Evolutionary conservation across 2,329 filamentous ascomycete species (phyloP).

Genomic region (Zasmidium citrigriseum): DNA sequence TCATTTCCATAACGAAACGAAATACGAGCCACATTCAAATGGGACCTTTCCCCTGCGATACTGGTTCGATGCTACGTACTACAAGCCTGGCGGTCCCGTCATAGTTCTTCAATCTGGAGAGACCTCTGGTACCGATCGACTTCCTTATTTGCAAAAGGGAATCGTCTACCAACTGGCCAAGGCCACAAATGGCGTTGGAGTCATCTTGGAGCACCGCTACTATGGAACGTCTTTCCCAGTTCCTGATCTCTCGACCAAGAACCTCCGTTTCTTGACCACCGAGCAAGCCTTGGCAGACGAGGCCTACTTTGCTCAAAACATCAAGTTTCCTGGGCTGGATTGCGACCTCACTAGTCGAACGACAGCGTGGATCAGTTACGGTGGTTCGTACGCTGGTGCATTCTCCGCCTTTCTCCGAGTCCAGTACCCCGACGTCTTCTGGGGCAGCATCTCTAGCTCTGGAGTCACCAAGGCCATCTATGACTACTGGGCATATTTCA

Average conservation of each 20-base stretch:
- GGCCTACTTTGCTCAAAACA: constrained; percentile 75
- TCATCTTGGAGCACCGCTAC: constrained; percentile 85
- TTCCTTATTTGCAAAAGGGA: constrained; percentile 75
- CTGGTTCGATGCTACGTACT: constrained; percentile 79
- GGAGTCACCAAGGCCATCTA: constrained; percentile 74
- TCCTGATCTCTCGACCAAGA: constrained; percentile 65
- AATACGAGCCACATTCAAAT: constrained; percentile 74
- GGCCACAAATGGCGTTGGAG: constrained; percentile 72
- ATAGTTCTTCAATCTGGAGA: constrained; percentile 77
- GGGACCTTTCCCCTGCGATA: constrained; percentile 72
- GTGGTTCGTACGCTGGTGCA: constrained; percentile 80
- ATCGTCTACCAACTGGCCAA: constrained; percentile 70
- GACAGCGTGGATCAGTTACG: constrained; percentile 76
- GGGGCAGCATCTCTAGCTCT: constrained; percentile 76
- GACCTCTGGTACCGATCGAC: constrained; percentile 60
- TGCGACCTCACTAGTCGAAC: constrained; percentile 64
- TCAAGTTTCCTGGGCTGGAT: constrained; percentile 70
- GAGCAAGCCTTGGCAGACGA: constrained; percentile 81
- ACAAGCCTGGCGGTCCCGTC: constrained; percentile 75
- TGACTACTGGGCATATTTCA: constrained; percentile 68
- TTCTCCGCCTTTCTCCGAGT: constrained; percentile 76
- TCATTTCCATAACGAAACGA: constrained; percentile 78
- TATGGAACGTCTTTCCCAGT: constrained; percentile 77
- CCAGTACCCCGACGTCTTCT: constrained; percentile 76
- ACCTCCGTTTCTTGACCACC: constrained; percentile 77